phyloP scores from a whole-genome alignment of 306 rosid species.

The apple (Malus domestica) region ASM211411v1 NC_041801.1:9798001-9798500 shows the following conservation, averaged over 20 bases:
- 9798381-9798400: too few relatives aligned
- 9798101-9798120: not conserved
- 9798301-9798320: too few relatives aligned
- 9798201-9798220: not conserved
- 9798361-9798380: too few relatives aligned
- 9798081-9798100: not conserved
- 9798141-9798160: not conserved
- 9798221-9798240: rapidly evolving
- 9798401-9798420: too few relatives aligned
- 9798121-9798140: not conserved
- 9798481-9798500: too few relatives aligned
- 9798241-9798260: too few relatives aligned
- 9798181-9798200: not conserved
- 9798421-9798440: too few relatives aligned
- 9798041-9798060: not conserved
- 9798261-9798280: rapidly evolving
- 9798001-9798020: constrained; percentile 28
- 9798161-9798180: not conserved
- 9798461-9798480: too few relatives aligned
- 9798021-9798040: not conserved
- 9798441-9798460: too few relatives aligned
- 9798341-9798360: too few relatives aligned
- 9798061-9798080: not conserved
- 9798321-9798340: rapidly evolving
- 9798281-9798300: too few relatives aligned